Base-by-base conservation (phyloP, 2,329 filamentous ascomycete species). In the Monascus ruber region DNA sequence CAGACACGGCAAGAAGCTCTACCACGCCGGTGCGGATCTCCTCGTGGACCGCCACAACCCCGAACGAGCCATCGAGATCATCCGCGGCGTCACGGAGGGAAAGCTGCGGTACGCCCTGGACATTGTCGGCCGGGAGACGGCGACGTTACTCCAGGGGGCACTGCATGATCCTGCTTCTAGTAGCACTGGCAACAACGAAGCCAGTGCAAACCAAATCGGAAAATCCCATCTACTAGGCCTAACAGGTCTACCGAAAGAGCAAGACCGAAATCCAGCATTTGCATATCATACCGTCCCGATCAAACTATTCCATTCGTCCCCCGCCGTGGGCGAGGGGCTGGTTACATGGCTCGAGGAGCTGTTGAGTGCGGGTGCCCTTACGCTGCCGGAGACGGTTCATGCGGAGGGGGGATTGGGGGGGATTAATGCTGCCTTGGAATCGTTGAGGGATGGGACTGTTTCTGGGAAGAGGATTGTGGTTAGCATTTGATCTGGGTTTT, bases 221-320 rank as follows among this genome's bases (percentile, higher is more conserved):
- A 36, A 2, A 39, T 48, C 69, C 1, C 83, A 87, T 57, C 63
- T 87, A 0, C 70, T 86, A 0, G 81, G 82, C 0, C 50, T 87
- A 34, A 77, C 76, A 0, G 82, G 81, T 0, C 47, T 85, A 3
- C 83, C 83, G 0, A 84, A 83, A 51, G 63, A 62, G 4, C 58
- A 60, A 1, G 57, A 59, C 28, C 28, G 28, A 29, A 29, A 6
- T 0, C 38, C 59, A 0, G 69, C 69, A 0, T 65, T 77, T 0
- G 55, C 65, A 5, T 71, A 77, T 41, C 81, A 85, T 51, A 75
- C 69, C 0, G 78, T 87, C 0, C 83, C 83, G 0, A 83, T 88
- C 44, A 87, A 87, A 58, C 52, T 85, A 4, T 87, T 85, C 51
- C 83, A 88, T 52, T 77, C 81, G 42, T 70, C 79, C 0, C 72